These are phyloP conservation scores for Chlamydomonas incerta DNA, from an alignment of 139 green algal species.

Conservation along the genomic window DNA sequence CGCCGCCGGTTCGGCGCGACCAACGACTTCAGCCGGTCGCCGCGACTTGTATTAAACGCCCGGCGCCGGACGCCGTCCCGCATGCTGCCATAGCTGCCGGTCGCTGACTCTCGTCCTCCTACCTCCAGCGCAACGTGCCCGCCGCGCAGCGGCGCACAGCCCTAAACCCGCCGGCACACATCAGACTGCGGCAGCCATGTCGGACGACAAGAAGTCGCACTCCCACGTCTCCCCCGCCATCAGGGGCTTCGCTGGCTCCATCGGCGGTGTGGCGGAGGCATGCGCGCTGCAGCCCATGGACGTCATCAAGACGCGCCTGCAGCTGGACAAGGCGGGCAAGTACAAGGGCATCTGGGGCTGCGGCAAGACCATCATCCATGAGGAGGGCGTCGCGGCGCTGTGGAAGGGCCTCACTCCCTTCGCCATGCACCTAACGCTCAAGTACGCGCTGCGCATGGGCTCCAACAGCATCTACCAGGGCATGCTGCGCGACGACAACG, in stretches of 20 bases:
- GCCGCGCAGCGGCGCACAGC: background rate
- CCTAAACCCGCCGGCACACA: too few relatives aligned
- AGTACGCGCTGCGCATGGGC: slow-evolving; percentile 96
- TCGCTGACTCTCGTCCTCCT: too few relatives aligned
- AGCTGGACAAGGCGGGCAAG: slow-evolving; percentile 85
- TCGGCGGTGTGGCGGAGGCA: slow-evolving; percentile 93
- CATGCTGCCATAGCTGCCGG: too few relatives aligned
- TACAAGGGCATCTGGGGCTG: slow-evolving; percentile 91
- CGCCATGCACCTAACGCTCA: slow-evolving; percentile 94
- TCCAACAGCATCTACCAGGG: slow-evolving; percentile 91
- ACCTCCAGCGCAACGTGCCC: too few relatives aligned
- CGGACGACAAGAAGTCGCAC: slow-evolving; percentile 17
- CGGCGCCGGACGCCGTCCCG: too few relatives aligned
- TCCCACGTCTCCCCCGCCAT: slow-evolving; percentile 48
- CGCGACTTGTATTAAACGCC: too few relatives aligned
- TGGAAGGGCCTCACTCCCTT: slow-evolving; percentile 98
- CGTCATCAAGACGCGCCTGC: slow-evolving; percentile 94
- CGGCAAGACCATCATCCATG: slow-evolving; percentile 73
- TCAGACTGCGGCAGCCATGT: background rate
- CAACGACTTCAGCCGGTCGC: too few relatives aligned
- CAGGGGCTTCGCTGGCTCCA: slow-evolving; percentile 81
- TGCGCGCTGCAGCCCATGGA: slow-evolving; percentile 94
- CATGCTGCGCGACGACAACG: slow-evolving; percentile 76
- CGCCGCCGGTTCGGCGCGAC: too few relatives aligned
- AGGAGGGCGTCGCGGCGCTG: slow-evolving; percentile 86